Percentiles rank a stretch among this genome's conserved stretches.
phyloP scores from a whole-genome alignment of 2,329 filamentous ascomycete species.

The Magnaporthiopsis incrustans region DNA sequence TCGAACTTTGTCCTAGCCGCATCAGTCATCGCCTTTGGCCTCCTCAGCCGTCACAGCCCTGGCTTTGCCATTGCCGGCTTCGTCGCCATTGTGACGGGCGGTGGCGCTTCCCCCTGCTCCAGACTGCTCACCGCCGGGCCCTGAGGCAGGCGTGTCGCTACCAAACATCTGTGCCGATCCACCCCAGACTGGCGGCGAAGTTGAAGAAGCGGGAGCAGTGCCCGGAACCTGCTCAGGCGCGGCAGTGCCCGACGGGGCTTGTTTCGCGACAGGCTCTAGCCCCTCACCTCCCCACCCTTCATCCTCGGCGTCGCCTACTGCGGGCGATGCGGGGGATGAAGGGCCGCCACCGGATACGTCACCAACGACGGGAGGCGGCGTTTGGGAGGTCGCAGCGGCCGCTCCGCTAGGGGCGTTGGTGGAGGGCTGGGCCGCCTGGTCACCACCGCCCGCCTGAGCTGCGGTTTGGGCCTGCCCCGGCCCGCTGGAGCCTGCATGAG shows the following conservation, averaged over 20 bases:
- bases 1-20: not conserved
- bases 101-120: slow-evolving; percentile 7
- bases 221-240: not conserved
- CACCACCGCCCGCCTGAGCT: not conserved
- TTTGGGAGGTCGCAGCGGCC: not conserved
- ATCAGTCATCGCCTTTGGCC: slow-evolving; percentile 20
- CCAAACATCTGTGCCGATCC: slow-evolving; percentile 40
- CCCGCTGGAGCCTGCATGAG: not conserved
- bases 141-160: slow-evolving; percentile 16
- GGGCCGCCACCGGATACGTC: not conserved
- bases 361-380: not conserved
- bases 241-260: not conserved
- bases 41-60: slow-evolving; percentile 36
- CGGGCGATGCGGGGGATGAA: not conserved
- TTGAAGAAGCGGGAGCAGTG: not conserved
- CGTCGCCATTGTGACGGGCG: not conserved
- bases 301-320: not conserved
- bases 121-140: slow-evolving; percentile 13
- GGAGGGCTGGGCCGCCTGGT: not conserved
- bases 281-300: not conserved
- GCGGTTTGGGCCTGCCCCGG: not conserved
- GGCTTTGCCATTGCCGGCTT: slow-evolving; percentile 26
- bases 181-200: slow-evolving; percentile 29
- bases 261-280: not conserved
- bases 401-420: not conserved